Percentiles rank a stretch among this genome's conserved stretches.
Evolutionary conservation across 1,139 yeast genomes (phyloP).

Genomic region (Candida frijolesensis): DNA sequence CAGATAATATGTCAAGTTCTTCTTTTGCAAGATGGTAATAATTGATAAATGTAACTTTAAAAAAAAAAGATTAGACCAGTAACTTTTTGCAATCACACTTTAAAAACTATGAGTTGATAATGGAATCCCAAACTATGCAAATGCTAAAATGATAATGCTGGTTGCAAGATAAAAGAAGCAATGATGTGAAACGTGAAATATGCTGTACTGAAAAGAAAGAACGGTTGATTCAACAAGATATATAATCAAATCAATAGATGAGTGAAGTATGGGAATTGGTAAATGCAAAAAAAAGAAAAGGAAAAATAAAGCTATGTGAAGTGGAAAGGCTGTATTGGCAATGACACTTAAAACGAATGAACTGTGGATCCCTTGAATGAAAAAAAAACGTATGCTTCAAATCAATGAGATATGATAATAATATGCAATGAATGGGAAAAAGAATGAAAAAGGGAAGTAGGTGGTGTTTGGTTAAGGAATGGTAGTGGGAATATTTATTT

Average conservation of each 20-base stretch:
- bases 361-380: no score
- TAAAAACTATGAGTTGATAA: not conserved
- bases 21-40: not conserved
- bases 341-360: no score
- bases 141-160: not conserved
- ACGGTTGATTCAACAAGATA: not conserved
- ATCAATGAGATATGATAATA: not conserved
- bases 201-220: not conserved
- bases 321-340: no score
- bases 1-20: not conserved
- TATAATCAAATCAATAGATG: no score
- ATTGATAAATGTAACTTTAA: not conserved
- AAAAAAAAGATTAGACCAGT: conserved; percentile 3
- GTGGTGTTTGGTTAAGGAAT: not conserved
- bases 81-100: conserved; percentile 2
- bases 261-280: no score
- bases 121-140: conserved; percentile 1
- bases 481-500: no score
- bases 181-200: no score
- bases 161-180: not conserved
- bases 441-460: not conserved
- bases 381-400: no score
- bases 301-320: not conserved
- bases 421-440: not conserved
- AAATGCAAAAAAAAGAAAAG: no score